phyloP scores from a whole-genome alignment of 78 protist genomes.

The Salpingoeca rosetta region DNA sequence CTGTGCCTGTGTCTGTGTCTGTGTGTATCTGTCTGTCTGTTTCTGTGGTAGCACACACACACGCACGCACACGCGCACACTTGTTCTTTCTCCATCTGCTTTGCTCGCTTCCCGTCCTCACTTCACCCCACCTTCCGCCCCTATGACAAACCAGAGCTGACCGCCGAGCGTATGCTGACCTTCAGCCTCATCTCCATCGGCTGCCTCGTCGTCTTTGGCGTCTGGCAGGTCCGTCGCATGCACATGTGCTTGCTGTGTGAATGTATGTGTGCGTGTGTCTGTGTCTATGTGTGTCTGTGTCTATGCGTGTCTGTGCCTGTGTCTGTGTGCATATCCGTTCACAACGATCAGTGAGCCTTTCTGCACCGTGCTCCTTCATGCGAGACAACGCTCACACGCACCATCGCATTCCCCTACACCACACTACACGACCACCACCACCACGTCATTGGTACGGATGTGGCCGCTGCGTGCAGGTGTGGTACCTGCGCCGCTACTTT shows the following conservation, averaged over 20 bases:
- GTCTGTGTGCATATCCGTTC: too few species aligned
- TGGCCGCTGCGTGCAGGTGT: not conserved
- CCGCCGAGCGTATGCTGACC: conserved; percentile 16
- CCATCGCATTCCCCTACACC: not conserved
- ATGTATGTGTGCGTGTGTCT: not conserved
- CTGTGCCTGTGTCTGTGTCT: not conserved
- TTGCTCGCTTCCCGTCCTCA: not conserved
- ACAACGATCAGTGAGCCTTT: too few species aligned
- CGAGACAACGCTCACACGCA: not conserved
- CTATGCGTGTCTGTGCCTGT: not conserved
- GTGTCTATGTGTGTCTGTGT: not conserved
- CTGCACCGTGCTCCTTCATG: too few species aligned
- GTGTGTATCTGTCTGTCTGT: not conserved
- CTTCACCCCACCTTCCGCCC: not conserved
- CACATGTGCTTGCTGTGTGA: not conserved
- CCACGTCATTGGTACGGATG: too few species aligned
- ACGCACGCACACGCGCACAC: not conserved
- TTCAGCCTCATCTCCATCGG: conserved; percentile 17
- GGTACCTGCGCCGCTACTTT: conserved; percentile 17
- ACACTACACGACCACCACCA: too few species aligned
- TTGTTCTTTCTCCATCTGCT: not conserved
- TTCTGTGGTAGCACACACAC: not conserved
- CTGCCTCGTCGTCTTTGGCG: conserved; percentile 1
- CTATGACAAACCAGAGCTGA: conserved; percentile 8
- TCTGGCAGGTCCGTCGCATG: conserved; percentile 17